phyloP scores from a whole-genome alignment of 345 rosid species.

The Raphanus raphanistrum region DNA sequence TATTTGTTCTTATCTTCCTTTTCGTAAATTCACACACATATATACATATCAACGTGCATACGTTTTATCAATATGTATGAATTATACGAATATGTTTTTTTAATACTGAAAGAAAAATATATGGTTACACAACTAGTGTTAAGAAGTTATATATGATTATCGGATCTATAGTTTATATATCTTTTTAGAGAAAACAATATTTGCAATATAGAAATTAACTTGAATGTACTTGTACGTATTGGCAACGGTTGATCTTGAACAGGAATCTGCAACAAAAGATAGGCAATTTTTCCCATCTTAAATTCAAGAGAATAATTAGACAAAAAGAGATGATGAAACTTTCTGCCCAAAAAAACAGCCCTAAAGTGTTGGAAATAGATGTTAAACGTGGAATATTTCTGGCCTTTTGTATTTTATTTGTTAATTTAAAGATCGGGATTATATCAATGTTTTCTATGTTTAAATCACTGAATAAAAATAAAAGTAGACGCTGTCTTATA shows the following conservation, averaged over 20 bases:
- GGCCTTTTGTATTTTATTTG: background rate
- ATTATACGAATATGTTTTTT: background rate
- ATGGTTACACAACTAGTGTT: background rate
- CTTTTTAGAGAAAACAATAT: background rate
- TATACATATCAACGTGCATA: background rate
- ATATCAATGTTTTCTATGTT: background rate
- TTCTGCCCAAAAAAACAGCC: background rate
- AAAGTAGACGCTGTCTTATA: constrained; percentile 1
- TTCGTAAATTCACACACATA: background rate
- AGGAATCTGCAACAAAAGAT: background rate
- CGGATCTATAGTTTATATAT: background rate
- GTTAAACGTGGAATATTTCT: constrained; percentile 8
- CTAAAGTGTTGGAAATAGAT: background rate
- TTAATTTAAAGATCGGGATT: background rate
- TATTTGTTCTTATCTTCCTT: background rate
- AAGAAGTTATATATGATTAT: background rate
- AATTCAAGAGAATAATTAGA: background rate
- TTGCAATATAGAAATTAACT: background rate
- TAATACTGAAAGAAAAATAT: too few species aligned
- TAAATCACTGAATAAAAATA: constrained; percentile 13
- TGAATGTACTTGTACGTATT: background rate
- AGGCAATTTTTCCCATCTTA: background rate
- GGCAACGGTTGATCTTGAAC: background rate
- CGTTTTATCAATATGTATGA: background rate
- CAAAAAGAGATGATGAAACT: background rate